These are phyloP conservation scores for Blastobotrys attinorum DNA, from an alignment of 805 yeast genomes.

Conservation along the genomic window DNA sequence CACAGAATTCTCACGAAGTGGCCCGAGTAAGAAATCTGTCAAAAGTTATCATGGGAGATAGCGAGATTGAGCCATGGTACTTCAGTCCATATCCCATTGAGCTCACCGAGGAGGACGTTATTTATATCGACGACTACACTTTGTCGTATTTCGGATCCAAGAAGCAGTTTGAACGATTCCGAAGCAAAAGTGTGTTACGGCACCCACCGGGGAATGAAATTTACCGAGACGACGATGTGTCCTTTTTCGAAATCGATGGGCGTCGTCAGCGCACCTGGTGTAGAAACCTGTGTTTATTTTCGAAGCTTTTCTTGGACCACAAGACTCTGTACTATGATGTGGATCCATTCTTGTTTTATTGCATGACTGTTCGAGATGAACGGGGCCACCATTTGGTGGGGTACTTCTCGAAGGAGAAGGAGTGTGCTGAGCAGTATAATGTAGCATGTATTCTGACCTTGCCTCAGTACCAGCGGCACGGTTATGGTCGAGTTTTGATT, in stretches of 20 bases:
- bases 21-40: slow-evolving; percentile 83
- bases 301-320: slow-evolving; percentile 88
- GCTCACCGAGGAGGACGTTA: slow-evolving; percentile 81
- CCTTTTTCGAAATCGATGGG: slow-evolving; percentile 97
- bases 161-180: slow-evolving; percentile 87
- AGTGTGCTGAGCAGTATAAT: slow-evolving; percentile 88
- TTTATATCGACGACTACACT: slow-evolving; percentile 88
- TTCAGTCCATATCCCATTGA: slow-evolving; percentile 96
- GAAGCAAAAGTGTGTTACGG: slow-evolving; percentile 76
- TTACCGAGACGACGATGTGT: slow-evolving; percentile 83
- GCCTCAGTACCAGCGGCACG: slow-evolving; percentile 94
- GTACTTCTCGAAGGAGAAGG: slow-evolving; percentile 94
- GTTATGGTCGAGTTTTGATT: slow-evolving; percentile 84
- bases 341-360: slow-evolving; percentile 92
- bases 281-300: slow-evolving; percentile 83
- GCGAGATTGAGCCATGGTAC: slow-evolving; percentile 97
- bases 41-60: slow-evolving; percentile 76
- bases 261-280: slow-evolving; percentile 96
- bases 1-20: slow-evolving; percentile 78
- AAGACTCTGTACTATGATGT: slow-evolving; percentile 96
- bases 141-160: slow-evolving; percentile 79
- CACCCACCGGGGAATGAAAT: slow-evolving; percentile 99
- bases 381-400: slow-evolving; percentile 95
- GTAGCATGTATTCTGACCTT: slow-evolving; percentile 94
- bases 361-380: slow-evolving; percentile 87